Evolutionary conservation across 441 rosid species (phyloP).

Genomic region (Codiaeum variegatum): DNA sequence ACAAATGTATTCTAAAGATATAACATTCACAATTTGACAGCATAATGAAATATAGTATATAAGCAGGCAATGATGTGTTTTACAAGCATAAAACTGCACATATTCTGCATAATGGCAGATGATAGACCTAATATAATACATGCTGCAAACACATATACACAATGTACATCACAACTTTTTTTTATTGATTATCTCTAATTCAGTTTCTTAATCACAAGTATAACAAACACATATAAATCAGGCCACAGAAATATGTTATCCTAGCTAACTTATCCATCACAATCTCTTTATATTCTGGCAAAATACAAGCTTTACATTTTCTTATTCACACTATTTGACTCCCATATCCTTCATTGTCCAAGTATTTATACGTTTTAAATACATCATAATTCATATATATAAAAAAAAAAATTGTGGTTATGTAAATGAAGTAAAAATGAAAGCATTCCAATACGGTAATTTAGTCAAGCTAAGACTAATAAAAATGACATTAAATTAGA

Average conservation of each 20-base stretch:
- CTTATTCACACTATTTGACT: not conserved
- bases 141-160: not conserved
- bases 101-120: not conserved
- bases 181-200: not conserved
- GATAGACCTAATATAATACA: not conserved
- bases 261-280: not conserved
- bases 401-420: not conserved
- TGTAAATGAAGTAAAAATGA: slow-evolving; percentile 9
- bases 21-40: not conserved
- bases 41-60: not conserved
- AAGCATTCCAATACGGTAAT: slow-evolving; percentile 16
- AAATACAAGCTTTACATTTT: not conserved
- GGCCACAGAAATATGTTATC: not conserved
- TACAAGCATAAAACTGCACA: not conserved
- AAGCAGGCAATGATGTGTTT: not conserved
- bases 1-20: too few species aligned
- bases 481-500: slow-evolving; percentile 20
- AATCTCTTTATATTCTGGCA: not conserved
- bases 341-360: not conserved
- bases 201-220: not conserved
- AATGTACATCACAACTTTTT: not conserved
- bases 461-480: slow-evolving; percentile 16
- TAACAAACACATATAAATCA: not conserved
- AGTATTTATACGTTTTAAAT: not conserved
- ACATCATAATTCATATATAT: not conserved